phyloP scores from a whole-genome alignment of 192 early-diverging fungal genomes.

The Geranomyces michiganensis region DNA sequence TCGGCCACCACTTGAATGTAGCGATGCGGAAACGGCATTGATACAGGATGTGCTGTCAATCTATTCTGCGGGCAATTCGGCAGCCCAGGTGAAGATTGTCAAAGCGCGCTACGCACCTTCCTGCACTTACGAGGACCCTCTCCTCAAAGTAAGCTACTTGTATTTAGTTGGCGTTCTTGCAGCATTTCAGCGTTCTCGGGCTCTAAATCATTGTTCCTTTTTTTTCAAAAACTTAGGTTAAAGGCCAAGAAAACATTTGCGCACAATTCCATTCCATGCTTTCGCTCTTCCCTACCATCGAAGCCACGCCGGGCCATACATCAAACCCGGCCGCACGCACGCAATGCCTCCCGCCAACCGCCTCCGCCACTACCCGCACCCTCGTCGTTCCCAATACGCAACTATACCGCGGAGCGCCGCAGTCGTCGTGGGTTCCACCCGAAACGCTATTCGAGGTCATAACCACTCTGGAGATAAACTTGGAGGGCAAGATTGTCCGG shows the following conservation, averaged over 20 bases:
- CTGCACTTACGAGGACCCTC: conserved; percentile 10
- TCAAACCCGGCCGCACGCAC: not conserved
- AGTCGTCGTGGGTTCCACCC: not conserved
- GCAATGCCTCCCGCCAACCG: not conserved
- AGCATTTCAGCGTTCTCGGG: too few relatives aligned
- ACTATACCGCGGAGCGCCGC: not conserved
- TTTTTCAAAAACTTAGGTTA: too few relatives aligned
- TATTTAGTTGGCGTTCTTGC: too few relatives aligned
- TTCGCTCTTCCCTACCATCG: not conserved
- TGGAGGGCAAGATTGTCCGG: not conserved
- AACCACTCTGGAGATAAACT: not conserved
- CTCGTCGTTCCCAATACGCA: conserved; percentile 15
- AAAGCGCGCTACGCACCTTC: not conserved
- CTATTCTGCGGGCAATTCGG: not conserved
- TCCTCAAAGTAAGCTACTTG: too few relatives aligned
- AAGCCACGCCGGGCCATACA: not conserved
- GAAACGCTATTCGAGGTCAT: conserved; percentile 1
- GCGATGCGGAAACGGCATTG: not conserved
- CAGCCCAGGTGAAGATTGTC: not conserved
- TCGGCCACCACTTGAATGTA: too few relatives aligned
- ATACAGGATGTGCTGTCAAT: not conserved
- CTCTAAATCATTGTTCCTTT: too few relatives aligned
- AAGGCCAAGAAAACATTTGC: not conserved
- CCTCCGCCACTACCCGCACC: not conserved
- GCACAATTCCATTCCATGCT: conserved; percentile 16